These are phyloP conservation scores for Aspergillus sp. DNA, from an alignment of 2,329 filamentous ascomycete species.

Conservation along the genomic window DNA sequence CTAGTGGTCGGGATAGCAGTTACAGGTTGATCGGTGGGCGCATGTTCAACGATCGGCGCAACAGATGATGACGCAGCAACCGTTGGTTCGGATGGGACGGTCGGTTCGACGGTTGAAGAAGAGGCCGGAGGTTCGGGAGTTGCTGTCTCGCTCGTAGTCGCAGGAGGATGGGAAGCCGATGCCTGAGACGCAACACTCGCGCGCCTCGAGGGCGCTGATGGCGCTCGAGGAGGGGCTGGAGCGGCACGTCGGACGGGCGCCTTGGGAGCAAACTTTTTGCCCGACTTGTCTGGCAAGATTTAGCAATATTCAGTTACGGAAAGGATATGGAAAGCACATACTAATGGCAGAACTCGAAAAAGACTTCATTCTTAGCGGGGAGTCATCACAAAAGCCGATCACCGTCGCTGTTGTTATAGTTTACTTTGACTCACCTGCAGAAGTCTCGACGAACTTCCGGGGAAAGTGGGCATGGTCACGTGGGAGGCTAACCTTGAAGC, in stretches of 20 bases:
- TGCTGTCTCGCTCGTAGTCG: constrained; percentile 20
- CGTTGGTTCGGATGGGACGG: constrained; percentile 20
- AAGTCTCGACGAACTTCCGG: constrained; percentile 21
- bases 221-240: constrained; percentile 36
- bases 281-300: constrained; percentile 55
- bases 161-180: constrained; percentile 26
- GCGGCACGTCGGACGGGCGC: constrained; percentile 58
- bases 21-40: constrained; percentile 8
- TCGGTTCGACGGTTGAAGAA: constrained; percentile 11
- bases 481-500: constrained; percentile 36
- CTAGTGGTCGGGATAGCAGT: constrained; percentile 29
- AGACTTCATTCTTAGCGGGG: constrained; percentile 41
- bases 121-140: constrained; percentile 17
- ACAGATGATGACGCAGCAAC: constrained; percentile 16
- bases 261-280: constrained; percentile 77
- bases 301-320: neutral
- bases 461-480: constrained; percentile 38
- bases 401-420: neutral
- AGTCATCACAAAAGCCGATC: constrained; percentile 22
- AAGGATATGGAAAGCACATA: constrained; percentile 27
- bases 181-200: constrained; percentile 41
- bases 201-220: constrained; percentile 40
- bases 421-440: constrained; percentile 22
- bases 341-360: constrained; percentile 57
- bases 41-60: neutral